Evolutionary conservation across 257 asterid genomes (phyloP), one percentile per base, ranked within the genome.

Genomic region (Solanum dulcamara): DNA sequence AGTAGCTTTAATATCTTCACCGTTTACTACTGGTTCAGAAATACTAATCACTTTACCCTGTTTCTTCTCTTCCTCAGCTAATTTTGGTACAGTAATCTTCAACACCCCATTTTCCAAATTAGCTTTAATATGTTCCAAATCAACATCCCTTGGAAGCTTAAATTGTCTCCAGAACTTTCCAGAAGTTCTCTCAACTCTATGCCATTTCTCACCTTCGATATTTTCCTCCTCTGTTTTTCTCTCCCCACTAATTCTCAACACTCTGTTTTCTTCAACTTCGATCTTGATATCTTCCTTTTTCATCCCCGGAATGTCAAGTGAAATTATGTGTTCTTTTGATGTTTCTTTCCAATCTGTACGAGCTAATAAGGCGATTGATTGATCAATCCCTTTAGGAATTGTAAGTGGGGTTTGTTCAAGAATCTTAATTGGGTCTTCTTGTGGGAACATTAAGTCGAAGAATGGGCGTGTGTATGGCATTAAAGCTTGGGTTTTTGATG

Each of bases 261-360:
- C 90, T 22, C 93, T 90, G 86, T 90, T 91, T 18, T 94, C 98
- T 85, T 89, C 91, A 11, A 90, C 89, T 88, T 94, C 97, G 7
- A 95, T 90, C 86, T 87, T 94, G 7, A 94, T 57, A 3, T 94
- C 97, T 17, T 92, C 97, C 89, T 24, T 92, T 85, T 72, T 92
- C 90, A 94, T 92, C 83, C 98, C 97, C 14, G 98, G 98, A 13
- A 95, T 44, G 35, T 95, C 99, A 6, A 94, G 85, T 0, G 93
- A 57, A 22, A 95, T 93, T 68, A 90, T 71, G 85, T 95, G 99
- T 64, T 89, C 93, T 42, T 85, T 66, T 6, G 91, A 70, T 0
- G 97, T 92, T 84, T 95, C 99, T 88, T 93, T 85, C 99, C 98
- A 94, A 87, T 96, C 97, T 0, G 97, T 93, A 20, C 95, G 97